Evolutionary conservation across 2,329 filamentous ascomycete species (phyloP), one percentile per base, ranked within the genome.

Genomic region (Cytospora schulzeri): DNA sequence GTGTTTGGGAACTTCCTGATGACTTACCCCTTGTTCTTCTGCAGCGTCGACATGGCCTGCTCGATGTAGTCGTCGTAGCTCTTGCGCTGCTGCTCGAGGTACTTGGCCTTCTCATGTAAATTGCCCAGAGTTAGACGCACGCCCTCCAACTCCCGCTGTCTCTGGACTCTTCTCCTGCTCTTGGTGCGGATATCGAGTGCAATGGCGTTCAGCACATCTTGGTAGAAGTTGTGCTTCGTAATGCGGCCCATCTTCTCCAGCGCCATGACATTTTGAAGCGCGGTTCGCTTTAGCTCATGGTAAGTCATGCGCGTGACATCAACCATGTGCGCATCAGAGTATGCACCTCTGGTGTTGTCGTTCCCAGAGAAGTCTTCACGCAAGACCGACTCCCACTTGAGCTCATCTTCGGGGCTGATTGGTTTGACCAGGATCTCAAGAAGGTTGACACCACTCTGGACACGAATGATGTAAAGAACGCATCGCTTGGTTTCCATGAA

Each of bases 41-140:
- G 95, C 65, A 99, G 83, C 5, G 96, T 99, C 66, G 93, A 85
- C 92, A 99, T 97, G 57, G 95, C 94, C 76, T 97, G 93, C 79
- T 99, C 96, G 73, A 99, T 97, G 78, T 99, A 99, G 79, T 99
- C 93, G 75, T 99, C 97, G 79, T 99, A 99, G 69, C 90, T 95
- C 83, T 97, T 97, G 66, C 96, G 87, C 78, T 99, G 95, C 71
- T 93, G 91, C 74, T 99, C 95, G 12, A 99, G 85, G 78, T 96
- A 99, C 69, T 88, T 86, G 45, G 94, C 93, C 79, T 99, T 95
- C 70, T 93, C 88, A 76, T 92, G 88, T 67, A 96, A 79, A 69
- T 93, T 91, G 52, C 83, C 77, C 19, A 95, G 81, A 1, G 92
- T 95, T 64, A 90, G 81, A 31, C 90, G 85, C 26, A 94, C 91